Evolutionary conservation across 148 eudicot species (phyloP).

Genomic region (Chenopodium suecicum): DNA sequence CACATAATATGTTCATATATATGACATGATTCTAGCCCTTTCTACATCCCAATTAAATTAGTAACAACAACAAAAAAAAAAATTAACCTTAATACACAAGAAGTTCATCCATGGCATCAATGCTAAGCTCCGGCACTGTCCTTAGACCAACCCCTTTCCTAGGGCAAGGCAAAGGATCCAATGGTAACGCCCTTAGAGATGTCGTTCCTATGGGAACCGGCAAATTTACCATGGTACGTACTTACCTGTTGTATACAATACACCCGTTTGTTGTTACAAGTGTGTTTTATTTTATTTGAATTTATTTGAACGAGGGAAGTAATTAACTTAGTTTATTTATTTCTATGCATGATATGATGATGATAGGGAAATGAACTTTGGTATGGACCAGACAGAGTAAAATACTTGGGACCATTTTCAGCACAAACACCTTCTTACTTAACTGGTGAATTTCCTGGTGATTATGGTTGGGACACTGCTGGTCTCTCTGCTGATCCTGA

Average conservation of each 20-base stretch:
- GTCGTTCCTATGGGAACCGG: slow-evolving; percentile 60
- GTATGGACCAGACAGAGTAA: slow-evolving; percentile 92
- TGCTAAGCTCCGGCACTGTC: slow-evolving; percentile 56
- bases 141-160: slow-evolving; percentile 75
- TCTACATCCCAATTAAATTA: slow-evolving; percentile 15
- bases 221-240: slow-evolving; percentile 65
- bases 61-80: not conserved
- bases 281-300: not conserved
- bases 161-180: slow-evolving; percentile 56
- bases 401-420: slow-evolving; percentile 89
- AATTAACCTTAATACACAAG: not conserved
- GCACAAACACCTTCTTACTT: slow-evolving; percentile 91
- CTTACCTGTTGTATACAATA: not conserved
- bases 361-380: slow-evolving; percentile 72
- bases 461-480: slow-evolving; percentile 97
- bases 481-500: slow-evolving; percentile 95
- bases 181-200: slow-evolving; percentile 62
- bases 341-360: not conserved
- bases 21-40: slow-evolving; percentile 8
- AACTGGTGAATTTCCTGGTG: slow-evolving; percentile 89
- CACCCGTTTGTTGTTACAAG: too few relatives aligned
- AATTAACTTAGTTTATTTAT: not conserved
- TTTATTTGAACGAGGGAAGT: not conserved
- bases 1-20: slow-evolving; percentile 23
- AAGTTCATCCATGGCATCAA: slow-evolving; percentile 43